Percentiles rank a stretch among this genome's conserved stretches.
Evolutionary conservation across 1,139 yeast genomes (phyloP).

Genomic region (Protomyces lactucae-debilis): DNA sequence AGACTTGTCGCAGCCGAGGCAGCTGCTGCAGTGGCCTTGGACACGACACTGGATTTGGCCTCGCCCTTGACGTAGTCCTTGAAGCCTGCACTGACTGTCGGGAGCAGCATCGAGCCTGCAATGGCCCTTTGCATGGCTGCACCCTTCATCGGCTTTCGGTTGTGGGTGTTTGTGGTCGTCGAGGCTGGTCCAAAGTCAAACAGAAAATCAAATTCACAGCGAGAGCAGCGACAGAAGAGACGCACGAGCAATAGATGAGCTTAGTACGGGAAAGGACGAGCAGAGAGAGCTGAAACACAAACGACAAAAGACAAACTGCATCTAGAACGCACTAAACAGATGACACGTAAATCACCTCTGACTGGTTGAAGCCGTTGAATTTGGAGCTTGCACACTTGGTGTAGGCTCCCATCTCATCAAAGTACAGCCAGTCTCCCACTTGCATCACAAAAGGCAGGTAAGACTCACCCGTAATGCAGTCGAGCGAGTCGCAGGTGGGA

Average conservation of each 20-base stretch:
- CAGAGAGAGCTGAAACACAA: neutral
- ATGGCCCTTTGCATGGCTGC: neutral
- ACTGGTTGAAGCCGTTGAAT: slow-evolving; percentile 28
- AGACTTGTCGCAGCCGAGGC: neutral
- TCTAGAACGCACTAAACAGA: slow-evolving; percentile 5
- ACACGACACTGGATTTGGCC: neutral
- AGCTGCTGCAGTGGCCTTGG: neutral
- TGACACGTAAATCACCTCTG: slow-evolving; percentile 20
- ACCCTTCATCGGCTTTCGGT: neutral
- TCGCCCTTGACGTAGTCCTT: neutral
- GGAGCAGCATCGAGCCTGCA: neutral
- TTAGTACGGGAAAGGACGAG: no score
- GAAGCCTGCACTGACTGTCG: neutral
- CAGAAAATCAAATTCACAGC: neutral
- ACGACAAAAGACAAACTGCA: neutral
- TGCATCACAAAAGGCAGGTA: slow-evolving; percentile 55
- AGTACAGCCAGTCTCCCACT: slow-evolving; percentile 91
- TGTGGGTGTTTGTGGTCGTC: neutral
- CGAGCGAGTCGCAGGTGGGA: slow-evolving; percentile 96
- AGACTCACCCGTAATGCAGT: slow-evolving; percentile 61
- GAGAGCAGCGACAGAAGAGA: no score
- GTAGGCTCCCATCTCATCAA: slow-evolving; percentile 85
- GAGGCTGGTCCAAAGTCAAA: neutral
- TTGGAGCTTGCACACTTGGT: slow-evolving; percentile 79
- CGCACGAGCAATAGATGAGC: no score